Evolutionary conservation across 345 rosid species (phyloP).

Genomic region (Citrus hindsii): DNA sequence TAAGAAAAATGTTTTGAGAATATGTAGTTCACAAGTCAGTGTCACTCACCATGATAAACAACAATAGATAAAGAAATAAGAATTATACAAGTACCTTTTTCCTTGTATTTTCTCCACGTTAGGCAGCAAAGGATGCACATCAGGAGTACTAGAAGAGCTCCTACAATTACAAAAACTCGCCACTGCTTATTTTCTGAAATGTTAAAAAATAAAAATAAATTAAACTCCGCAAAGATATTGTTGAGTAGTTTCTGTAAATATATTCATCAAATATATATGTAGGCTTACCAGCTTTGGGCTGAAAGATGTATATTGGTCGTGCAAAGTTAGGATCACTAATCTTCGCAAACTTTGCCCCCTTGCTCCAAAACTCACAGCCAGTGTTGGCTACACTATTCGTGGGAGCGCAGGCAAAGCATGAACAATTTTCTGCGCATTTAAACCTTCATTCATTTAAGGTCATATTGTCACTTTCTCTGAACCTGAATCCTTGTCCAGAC

Average conservation of each 20-base stretch:
- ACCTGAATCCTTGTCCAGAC: neutral
- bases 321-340: neutral
- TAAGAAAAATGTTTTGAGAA: too few species aligned
- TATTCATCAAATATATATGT: too few species aligned
- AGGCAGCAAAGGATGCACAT: neutral
- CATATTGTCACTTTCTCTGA: constrained; percentile 6
- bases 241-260: too few species aligned
- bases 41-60: too few species aligned
- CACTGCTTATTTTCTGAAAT: neutral
- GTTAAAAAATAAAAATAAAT: too few species aligned
- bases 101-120: neutral
- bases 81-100: neutral
- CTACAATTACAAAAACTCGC: neutral
- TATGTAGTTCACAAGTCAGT: too few species aligned
- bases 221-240: too few species aligned
- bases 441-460: neutral
- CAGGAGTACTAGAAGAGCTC: neutral
- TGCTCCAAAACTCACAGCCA: constrained; percentile 21
- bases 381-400: neutral
- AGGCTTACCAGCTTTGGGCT: constrained; percentile 1
- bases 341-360: neutral
- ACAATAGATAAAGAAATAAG: too few species aligned
- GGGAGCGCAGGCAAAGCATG: constrained; percentile 23
- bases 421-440: constrained; percentile 16
- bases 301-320: too few species aligned